A percentile compares a stretch with the other conserved stretches of the same genome.
Evolutionary conservation across 1,284 basidiomycete species (phyloP).

Genomic region (Xerocomus nothofagi): DNA sequence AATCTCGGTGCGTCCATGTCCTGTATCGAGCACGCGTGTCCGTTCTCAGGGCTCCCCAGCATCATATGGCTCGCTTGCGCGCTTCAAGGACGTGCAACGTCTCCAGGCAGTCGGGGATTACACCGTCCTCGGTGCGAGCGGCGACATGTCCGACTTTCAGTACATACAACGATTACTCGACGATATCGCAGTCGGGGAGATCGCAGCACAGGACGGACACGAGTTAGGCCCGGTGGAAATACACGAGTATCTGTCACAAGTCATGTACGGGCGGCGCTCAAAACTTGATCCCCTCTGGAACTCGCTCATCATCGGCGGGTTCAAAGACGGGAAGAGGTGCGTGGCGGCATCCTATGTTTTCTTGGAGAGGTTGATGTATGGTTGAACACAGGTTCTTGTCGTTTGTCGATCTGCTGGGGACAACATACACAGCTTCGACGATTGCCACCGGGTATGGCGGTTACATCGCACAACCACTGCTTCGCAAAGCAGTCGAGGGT

Average conservation of each 20-base stretch:
- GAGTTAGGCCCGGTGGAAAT: slow-evolving; percentile 86
- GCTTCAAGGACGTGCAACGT: slow-evolving; percentile 94
- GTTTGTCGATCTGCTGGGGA: slow-evolving; percentile 96
- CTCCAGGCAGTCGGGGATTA: slow-evolving; percentile 81
- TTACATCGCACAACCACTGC: slow-evolving; percentile 90
- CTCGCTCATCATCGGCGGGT: slow-evolving; percentile 89
- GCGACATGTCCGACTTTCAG: slow-evolving; percentile 99
- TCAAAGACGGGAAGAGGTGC: slow-evolving; percentile 77
- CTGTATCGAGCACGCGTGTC: neutral
- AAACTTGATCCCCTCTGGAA: slow-evolving; percentile 98
- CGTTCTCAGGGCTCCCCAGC: slow-evolving; percentile 49
- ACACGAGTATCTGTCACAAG: slow-evolving; percentile 88
- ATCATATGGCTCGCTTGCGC: slow-evolving; percentile 95
- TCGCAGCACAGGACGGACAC: slow-evolving; percentile 81
- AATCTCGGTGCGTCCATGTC: slow-evolving; percentile 72
- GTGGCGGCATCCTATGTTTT: slow-evolving; percentile 15
- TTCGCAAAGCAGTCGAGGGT: slow-evolving; percentile 89
- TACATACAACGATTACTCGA: slow-evolving; percentile 83
- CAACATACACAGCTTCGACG: slow-evolving; percentile 92
- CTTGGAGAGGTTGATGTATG: neutral
- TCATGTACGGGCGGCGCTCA: slow-evolving; percentile 88
- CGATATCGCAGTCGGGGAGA: slow-evolving; percentile 75
- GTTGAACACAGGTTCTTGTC: slow-evolving; percentile 73
- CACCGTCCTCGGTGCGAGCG: slow-evolving; percentile 90
- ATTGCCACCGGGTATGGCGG: slow-evolving; percentile 97